Evolutionary conservation across 495 filamentous ascomycete genomes (phyloP).

Genomic region (Neurospora terricola): DNA sequence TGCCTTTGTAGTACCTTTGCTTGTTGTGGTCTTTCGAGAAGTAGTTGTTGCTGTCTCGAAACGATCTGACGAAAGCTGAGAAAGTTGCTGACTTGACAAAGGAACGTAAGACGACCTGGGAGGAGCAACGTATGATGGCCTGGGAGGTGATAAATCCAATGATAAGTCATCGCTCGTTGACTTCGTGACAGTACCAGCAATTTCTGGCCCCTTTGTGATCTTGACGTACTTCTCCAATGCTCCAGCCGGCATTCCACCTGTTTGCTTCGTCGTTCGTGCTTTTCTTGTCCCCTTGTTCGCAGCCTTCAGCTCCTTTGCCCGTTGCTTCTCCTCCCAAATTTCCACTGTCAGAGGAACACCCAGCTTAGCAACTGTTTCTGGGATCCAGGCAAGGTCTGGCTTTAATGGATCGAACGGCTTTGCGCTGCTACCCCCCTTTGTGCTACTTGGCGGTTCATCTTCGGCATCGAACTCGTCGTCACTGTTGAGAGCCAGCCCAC

Average conservation of each 20-base stretch:
- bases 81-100: neutral
- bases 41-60: neutral
- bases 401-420: constrained; percentile 61
- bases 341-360: constrained; percentile 65
- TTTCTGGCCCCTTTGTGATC: constrained; percentile 21
- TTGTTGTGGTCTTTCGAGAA: constrained; percentile 2
- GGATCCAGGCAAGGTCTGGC: constrained; percentile 63
- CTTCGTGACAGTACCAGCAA: neutral
- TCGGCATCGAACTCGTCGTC: constrained; percentile 47
- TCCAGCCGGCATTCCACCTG: constrained; percentile 14
- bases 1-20: neutral
- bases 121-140: neutral
- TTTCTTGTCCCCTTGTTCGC: constrained; percentile 18
- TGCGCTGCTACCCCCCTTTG: constrained; percentile 22
- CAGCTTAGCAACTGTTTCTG: constrained; percentile 57
- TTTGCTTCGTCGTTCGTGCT: constrained; percentile 16
- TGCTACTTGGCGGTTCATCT: constrained; percentile 18
- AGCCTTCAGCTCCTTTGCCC: constrained; percentile 30
- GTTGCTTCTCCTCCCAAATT: constrained; percentile 60
- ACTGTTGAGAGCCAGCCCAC: constrained; percentile 41
- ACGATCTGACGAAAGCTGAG: neutral
- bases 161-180: neutral
- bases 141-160: neutral
- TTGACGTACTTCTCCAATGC: constrained; percentile 29
- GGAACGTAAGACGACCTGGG: neutral